Base-by-base conservation (phyloP, 257 asterid species). In the Scutellaria barbata region DNA sequence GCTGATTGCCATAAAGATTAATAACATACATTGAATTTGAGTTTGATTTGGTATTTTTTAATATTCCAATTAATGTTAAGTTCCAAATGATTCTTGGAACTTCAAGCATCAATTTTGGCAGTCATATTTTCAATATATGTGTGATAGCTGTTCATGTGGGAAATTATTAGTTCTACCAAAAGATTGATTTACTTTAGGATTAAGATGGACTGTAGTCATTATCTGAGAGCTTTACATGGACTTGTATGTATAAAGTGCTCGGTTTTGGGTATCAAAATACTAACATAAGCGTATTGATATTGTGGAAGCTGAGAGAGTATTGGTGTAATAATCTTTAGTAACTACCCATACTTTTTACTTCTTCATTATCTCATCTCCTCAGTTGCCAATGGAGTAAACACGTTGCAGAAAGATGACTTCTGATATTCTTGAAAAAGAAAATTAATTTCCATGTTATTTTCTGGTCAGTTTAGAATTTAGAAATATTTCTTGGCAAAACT, bases 251-350 rank as follows among this genome's bases (percentile, higher is more conserved):
- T 63, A 17, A 17, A 62, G 43, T 50, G 35, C 54, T 46, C 25
- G 53, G 48, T 11, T 25, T 59, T 68, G 72, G 47, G 71, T 35
- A 41, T 55, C 46, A 69, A 25, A n/a, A 58, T 46, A 13, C 51
- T 59, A 42, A 14, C 6, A n/a, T 51, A 30, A 51, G 39, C 74
- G 43, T 10, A 41, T 61, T 42, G 64, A 59, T 1, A 48, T 57
- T 69, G 66, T 69, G 10, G 55, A 6, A 20, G 43, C 37, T 68
- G 58, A 22, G 58, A 22, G 25, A 69, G 14, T 42, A 20, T 54
- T 70, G 41, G 6, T 13, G 10, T 37, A 9, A 11, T 42, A 55
- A 17, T 48, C 42, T n/a, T 41, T 17, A 43, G 45, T 48, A 20
- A 39, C 10, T 8, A 11, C 41, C 4, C 4, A 2, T 5, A 52